Conservation (phyloP, 2,329 filamentous ascomycete genomes). For the Exophiala sp. region DNA sequence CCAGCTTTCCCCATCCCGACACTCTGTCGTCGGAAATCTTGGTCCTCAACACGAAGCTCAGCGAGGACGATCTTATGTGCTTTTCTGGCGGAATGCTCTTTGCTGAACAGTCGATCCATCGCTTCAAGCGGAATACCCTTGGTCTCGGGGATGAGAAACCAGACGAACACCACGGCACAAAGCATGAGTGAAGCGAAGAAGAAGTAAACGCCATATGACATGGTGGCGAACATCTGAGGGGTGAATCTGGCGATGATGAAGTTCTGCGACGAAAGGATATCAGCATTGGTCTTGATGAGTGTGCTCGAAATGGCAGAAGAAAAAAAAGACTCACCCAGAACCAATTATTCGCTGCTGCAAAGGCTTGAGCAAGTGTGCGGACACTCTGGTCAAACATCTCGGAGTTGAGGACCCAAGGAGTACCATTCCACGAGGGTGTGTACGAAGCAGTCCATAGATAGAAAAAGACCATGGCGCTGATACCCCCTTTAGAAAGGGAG, state of each 20-base stretch:
- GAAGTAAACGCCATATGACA: constrained; percentile 63
- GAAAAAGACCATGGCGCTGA: constrained; percentile 64
- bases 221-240: constrained; percentile 40
- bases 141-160: constrained; percentile 63
- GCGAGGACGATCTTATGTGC: constrained; percentile 36
- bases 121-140: constrained; percentile 63
- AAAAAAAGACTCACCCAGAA: constrained; percentile 62
- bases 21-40: constrained; percentile 32
- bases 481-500: constrained; percentile 48
- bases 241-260: constrained; percentile 29
- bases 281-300: neutral
- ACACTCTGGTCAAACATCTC: constrained; percentile 74
- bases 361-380: constrained; percentile 67
- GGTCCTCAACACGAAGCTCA: constrained; percentile 36
- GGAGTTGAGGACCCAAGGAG: constrained; percentile 60
- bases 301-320: constrained; percentile 47
- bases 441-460: constrained; percentile 73
- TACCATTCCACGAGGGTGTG: constrained; percentile 69
- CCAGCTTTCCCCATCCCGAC: constrained; percentile 23
- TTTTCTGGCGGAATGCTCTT: constrained; percentile 35
- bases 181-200: constrained; percentile 66
- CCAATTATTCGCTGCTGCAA: constrained; percentile 70
- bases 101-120: constrained; percentile 60
- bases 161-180: constrained; percentile 56
- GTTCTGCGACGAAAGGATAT: constrained; percentile 3